phyloP scores from a whole-genome alignment of 345 rosid species.

The Syzygium jambos region DNA sequence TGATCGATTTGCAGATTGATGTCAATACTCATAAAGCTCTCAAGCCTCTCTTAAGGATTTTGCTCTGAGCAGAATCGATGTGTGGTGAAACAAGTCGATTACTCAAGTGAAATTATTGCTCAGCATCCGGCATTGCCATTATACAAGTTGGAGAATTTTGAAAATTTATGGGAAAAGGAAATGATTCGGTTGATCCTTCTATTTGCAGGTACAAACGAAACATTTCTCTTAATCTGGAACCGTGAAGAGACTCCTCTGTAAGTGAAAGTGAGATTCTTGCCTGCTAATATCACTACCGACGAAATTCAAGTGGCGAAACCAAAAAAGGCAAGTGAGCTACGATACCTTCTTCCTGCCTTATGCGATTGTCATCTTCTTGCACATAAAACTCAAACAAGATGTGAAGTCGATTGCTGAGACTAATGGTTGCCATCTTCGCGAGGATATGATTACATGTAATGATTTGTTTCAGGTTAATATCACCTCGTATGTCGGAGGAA shows the following conservation, averaged over 20 bases:
- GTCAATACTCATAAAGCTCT: not conserved
- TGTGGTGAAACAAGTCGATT: not conserved
- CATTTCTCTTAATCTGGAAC: not conserved
- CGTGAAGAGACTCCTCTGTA: not conserved
- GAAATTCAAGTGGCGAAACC: not conserved
- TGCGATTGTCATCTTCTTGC: not conserved
- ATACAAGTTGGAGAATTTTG: not conserved
- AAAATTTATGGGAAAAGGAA: not conserved
- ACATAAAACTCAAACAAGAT: not conserved
- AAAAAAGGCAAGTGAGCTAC: not conserved
- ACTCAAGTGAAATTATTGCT: not conserved
- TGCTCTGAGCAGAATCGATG: not conserved
- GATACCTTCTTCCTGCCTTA: not conserved
- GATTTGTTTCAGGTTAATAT: not conserved
- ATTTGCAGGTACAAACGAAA: not conserved
- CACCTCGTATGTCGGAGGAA: not conserved
- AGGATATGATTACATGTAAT: not conserved
- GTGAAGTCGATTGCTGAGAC: not conserved
- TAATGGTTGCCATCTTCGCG: not conserved
- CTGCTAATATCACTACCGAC: not conserved
- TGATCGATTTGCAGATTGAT: not conserved
- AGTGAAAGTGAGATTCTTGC: not conserved
- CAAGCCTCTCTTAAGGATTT: not conserved
- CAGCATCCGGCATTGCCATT: not conserved
- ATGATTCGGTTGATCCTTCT: not conserved